phyloP scores from a whole-genome alignment of 2,329 filamentous ascomycete species.

The Diaporthe sp. region DNA sequence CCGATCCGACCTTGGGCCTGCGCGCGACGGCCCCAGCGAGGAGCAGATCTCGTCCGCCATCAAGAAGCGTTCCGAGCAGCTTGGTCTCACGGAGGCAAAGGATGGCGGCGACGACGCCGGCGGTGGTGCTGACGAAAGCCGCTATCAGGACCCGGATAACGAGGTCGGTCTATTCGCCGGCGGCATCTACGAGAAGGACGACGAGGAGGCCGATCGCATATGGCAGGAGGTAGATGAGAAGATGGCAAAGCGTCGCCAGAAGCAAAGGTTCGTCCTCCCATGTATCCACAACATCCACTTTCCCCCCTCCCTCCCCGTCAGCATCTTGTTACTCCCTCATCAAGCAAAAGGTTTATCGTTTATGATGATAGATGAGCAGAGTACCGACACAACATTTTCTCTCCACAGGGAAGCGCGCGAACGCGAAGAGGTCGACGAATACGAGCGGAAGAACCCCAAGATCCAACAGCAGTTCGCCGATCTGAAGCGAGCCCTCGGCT shows the following conservation, averaged over 20 bases:
- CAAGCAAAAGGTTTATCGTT: slow-evolving; percentile 73
- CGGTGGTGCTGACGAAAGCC: slow-evolving; percentile 61
- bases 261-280: slow-evolving; percentile 79
- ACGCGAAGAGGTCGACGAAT: slow-evolving; percentile 89
- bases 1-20: slow-evolving; percentile 93
- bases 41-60: slow-evolving; percentile 99
- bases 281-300: slow-evolving; percentile 45
- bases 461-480: slow-evolving; percentile 98
- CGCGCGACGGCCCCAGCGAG: slow-evolving; percentile 93
- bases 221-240: slow-evolving; percentile 96
- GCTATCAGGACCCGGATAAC: slow-evolving; percentile 96
- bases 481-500: slow-evolving; percentile 87
- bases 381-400: slow-evolving; percentile 75
- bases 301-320: background rate
- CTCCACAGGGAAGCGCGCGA: slow-evolving; percentile 92
- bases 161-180: slow-evolving; percentile 96
- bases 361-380: slow-evolving; percentile 75
- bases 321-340: slow-evolving; percentile 37
- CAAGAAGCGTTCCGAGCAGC: slow-evolving; percentile 88
- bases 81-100: slow-evolving; percentile 68
- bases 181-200: slow-evolving; percentile 95
- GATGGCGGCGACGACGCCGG: slow-evolving; percentile 74
- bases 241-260: slow-evolving; percentile 90
- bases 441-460: slow-evolving; percentile 97
- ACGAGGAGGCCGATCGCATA: slow-evolving; percentile 96